Evolutionary conservation across 1,284 basidiomycete genomes (phyloP).

Genomic region (Rugosomyces carneus): DNA sequence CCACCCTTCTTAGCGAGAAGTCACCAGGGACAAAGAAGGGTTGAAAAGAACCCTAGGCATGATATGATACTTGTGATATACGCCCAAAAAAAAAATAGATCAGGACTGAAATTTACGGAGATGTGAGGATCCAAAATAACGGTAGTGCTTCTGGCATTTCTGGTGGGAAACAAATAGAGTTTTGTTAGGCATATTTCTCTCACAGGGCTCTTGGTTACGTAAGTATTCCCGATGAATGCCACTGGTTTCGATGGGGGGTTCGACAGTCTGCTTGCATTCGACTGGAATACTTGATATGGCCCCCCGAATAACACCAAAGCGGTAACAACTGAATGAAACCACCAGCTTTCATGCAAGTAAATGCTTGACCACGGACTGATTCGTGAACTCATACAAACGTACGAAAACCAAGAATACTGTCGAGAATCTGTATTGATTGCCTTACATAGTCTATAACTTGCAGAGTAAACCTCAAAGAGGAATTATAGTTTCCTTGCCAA

Average conservation of each 20-base stretch:
- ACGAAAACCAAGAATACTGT: not conserved
- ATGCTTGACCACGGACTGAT: too few relatives aligned
- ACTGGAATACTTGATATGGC: too few relatives aligned
- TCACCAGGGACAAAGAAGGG: constrained; percentile 16
- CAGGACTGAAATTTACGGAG: constrained; percentile 9
- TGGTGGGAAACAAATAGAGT: constrained; percentile 1
- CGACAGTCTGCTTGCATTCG: too few relatives aligned
- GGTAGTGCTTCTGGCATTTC: not conserved
- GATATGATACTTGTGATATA: constrained; percentile 7
- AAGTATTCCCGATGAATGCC: too few relatives aligned
- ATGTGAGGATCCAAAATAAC: constrained; percentile 5
- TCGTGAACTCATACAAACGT: not conserved
- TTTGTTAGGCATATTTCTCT: not conserved
- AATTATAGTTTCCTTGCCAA: not conserved
- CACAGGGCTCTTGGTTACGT: not conserved
- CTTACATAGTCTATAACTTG: not conserved
- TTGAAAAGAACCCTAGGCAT: constrained; percentile 13
- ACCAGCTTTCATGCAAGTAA: too few relatives aligned
- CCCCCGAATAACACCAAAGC: too few relatives aligned
- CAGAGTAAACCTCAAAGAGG: not conserved
- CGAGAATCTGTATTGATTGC: not conserved
- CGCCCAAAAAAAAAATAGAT: constrained; percentile 6
- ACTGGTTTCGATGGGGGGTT: too few relatives aligned
- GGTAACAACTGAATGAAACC: too few relatives aligned
- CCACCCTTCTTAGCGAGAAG: constrained; percentile 13